Evolutionary conservation across 2,329 filamentous ascomycete species (phyloP).

Genomic region (Cercospora nicotianae): DNA sequence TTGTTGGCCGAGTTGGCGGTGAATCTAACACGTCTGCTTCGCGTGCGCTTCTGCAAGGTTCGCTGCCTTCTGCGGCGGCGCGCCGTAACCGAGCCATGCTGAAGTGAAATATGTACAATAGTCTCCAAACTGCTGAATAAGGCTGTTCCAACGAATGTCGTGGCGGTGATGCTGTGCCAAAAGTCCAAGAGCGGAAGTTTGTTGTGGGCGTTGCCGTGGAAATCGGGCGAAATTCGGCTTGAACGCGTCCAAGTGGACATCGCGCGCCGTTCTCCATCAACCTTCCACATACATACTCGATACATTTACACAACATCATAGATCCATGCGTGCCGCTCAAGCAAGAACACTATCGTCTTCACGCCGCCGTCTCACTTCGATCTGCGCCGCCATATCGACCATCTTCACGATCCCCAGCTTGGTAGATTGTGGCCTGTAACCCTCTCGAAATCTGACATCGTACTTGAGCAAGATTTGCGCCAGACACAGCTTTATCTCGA

Average conservation of each 20-base stretch:
- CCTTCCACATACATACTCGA: neutral
- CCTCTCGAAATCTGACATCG: conserved; percentile 24
- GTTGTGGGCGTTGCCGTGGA: neutral
- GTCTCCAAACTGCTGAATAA: neutral
- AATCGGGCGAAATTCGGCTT: neutral
- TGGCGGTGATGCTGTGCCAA: neutral
- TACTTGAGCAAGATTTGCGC: conserved; percentile 37
- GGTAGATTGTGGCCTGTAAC: neutral
- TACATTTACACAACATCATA: neutral
- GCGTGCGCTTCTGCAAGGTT: neutral
- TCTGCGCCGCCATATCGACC: conserved; percentile 4
- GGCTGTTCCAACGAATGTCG: neutral
- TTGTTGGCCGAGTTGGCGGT: neutral
- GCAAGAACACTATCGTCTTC: neutral
- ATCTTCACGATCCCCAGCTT: neutral
- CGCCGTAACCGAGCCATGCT: conserved; percentile 1
- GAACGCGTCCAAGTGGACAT: neutral
- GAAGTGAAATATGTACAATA: conserved; percentile 1
- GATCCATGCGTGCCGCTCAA: neutral
- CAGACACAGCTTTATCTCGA: conserved; percentile 40
- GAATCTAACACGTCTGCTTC: neutral
- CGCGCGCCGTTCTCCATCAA: neutral
- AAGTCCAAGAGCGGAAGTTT: neutral
- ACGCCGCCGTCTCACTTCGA: neutral
- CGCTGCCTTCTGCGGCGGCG: neutral